Percentiles rank a stretch among this genome's conserved stretches.
Conservation (phyloP, 1,284 basidiomycete species). For the Coniferiporia weirii region DNA sequence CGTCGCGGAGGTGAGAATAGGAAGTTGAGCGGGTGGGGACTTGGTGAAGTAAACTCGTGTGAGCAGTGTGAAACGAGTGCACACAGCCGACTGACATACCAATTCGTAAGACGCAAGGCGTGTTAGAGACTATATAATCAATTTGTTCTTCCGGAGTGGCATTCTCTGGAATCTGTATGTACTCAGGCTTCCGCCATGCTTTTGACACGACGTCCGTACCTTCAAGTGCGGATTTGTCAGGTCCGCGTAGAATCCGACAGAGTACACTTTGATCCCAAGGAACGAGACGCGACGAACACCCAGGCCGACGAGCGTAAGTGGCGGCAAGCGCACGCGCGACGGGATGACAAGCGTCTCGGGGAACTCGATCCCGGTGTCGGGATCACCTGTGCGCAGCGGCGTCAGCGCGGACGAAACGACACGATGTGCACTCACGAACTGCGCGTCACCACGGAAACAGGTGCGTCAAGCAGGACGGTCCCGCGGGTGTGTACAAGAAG, state of each 20-base stretch:
- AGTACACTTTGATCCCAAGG: conserved; percentile 78
- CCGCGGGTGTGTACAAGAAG: conserved; percentile 4
- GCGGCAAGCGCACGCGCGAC: conserved; percentile 53
- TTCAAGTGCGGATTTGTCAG: conserved; percentile 55
- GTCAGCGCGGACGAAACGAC: neutral
- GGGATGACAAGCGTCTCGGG: conserved; percentile 58
- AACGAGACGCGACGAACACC: conserved; percentile 86
- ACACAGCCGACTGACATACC: conserved; percentile 35
- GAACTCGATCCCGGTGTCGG: conserved; percentile 66
- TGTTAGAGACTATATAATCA: conserved; percentile 58
- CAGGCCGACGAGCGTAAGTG: conserved; percentile 68
- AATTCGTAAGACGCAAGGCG: conserved; percentile 72
- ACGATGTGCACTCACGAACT: conserved; percentile 14
- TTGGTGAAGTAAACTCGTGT: conserved; percentile 6
- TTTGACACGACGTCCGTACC: conserved; percentile 30
- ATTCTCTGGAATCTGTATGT: conserved; percentile 34
- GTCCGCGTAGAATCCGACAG: conserved; percentile 82
- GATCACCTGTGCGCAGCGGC: conserved; percentile 48
- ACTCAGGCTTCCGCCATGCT: conserved; percentile 23
- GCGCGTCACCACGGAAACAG: neutral
- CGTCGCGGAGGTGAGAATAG: conserved; percentile 80
- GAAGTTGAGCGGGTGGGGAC: conserved; percentile 81
- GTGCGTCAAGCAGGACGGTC: conserved; percentile 2
- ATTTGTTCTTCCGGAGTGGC: conserved; percentile 67
- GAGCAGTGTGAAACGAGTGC: neutral